Percentiles rank a stretch among this genome's conserved stretches.
Evolutionary conservation across 2,329 filamentous ascomycete species (phyloP).

Genomic region (Botrytis porri): DNA sequence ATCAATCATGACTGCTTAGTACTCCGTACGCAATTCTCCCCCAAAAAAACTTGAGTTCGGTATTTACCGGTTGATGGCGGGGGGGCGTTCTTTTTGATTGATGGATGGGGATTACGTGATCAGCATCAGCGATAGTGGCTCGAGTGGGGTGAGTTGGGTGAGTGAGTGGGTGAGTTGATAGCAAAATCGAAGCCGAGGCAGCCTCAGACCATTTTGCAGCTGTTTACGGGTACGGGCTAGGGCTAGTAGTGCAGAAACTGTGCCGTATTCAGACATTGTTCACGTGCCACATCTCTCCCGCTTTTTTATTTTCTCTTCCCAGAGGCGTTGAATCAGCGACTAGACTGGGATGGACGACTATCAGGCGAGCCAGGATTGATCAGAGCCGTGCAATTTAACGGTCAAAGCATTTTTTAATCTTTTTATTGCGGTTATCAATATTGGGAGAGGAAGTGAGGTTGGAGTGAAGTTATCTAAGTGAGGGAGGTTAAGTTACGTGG

Average conservation of each 20-base stretch:
- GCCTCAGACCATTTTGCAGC: not conserved
- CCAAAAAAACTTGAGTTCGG: constrained; percentile 8
- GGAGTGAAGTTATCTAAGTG: too few relatives aligned
- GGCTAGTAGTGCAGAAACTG: not conserved
- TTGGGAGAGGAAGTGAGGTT: not conserved
- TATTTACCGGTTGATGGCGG: not conserved
- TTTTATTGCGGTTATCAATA: not conserved
- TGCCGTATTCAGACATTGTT: not conserved
- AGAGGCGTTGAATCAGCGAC: not conserved
- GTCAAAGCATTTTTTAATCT: not conserved
- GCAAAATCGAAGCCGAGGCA: not conserved
- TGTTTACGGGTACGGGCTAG: too few relatives aligned
- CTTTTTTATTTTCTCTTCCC: not conserved
- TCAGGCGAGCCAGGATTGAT: not conserved
- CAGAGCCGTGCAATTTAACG: not conserved
- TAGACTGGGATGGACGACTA: not conserved
- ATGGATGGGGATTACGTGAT: not conserved
- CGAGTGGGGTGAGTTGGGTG: too few relatives aligned
- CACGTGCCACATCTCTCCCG: not conserved
- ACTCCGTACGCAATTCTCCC: not conserved
- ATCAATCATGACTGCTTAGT: not conserved
- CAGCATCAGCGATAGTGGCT: not conserved
- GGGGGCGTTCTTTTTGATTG: not conserved
- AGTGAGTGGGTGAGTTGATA: too few relatives aligned
- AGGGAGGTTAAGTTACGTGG: not conserved